Evolutionary conservation across 257 asterid genomes (phyloP).

Genomic region (Agastache rugosa): DNA sequence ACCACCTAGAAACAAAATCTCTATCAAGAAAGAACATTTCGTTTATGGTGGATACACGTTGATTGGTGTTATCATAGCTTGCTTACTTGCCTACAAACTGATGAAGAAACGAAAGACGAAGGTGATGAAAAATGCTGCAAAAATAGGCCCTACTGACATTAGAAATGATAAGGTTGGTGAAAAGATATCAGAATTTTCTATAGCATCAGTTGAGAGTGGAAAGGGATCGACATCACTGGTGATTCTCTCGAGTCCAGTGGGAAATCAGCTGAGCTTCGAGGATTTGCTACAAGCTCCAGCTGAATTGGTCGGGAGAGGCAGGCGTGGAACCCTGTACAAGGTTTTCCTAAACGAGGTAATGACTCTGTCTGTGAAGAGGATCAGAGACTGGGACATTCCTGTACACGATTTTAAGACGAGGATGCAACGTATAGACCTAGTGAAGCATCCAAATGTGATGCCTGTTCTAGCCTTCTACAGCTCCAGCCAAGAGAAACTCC

Average conservation of each 20-base stretch:
- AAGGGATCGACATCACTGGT: constrained; percentile 52
- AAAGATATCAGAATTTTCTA: constrained; percentile 65
- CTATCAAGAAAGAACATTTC: constrained; percentile 43
- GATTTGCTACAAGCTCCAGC: constrained; percentile 73
- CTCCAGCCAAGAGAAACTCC: constrained; percentile 72
- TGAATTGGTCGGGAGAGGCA: constrained; percentile 61
- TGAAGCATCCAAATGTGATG: constrained; percentile 59
- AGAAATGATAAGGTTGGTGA: constrained; percentile 39
- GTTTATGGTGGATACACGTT: constrained; percentile 62
- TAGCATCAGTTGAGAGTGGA: constrained; percentile 59
- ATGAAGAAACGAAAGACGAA: constrained; percentile 31
- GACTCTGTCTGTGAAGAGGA: constrained; percentile 66
- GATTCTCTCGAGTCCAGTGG: constrained; percentile 47
- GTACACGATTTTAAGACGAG: constrained; percentile 60
- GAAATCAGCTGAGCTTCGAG: constrained; percentile 57
- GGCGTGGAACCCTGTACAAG: constrained; percentile 64
- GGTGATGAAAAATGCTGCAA: constrained; percentile 19
- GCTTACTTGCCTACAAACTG: constrained; percentile 38
- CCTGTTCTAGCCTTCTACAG: constrained; percentile 69
- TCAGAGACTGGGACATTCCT: constrained; percentile 60
- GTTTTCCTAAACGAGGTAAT: constrained; percentile 46
- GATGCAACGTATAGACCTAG: constrained; percentile 54
- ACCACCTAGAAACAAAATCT: constrained; percentile 33
- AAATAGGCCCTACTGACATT: constrained; percentile 10
- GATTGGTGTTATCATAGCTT: constrained; percentile 47